These are phyloP conservation scores for Lentinula aciculospora DNA, from an alignment of 768 basidiomycete species.

Conservation along the genomic window DNA sequence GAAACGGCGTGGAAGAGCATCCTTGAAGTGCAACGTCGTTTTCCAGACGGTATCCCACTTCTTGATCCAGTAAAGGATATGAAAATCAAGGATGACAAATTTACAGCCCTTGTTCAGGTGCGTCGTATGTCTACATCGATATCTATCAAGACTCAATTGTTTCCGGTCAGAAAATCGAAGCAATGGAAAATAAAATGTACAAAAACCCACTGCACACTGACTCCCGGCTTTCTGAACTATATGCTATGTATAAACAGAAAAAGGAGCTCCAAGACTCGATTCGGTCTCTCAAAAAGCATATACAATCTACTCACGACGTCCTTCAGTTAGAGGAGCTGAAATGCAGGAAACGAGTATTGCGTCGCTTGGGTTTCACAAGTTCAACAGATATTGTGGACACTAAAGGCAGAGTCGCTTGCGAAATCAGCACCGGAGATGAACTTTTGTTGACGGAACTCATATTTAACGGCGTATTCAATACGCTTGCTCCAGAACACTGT, in stretches of 20 bases:
- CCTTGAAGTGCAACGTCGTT: conserved; percentile 84
- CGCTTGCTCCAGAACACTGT: conserved; percentile 84
- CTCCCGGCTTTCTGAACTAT: conserved; percentile 72
- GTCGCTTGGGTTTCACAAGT: conserved; percentile 87
- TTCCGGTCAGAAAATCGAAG: conserved; percentile 72
- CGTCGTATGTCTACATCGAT: conserved; percentile 7
- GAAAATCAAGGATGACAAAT: conserved; percentile 93
- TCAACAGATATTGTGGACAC: conserved; percentile 91
- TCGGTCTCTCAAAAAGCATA: conserved; percentile 76
- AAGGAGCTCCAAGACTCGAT: conserved; percentile 64
- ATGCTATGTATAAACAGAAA: conserved; percentile 76
- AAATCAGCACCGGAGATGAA: conserved; percentile 97
- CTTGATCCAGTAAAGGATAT: conserved; percentile 93
- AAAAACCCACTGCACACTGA: conserved; percentile 76
- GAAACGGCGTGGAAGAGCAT: conserved; percentile 90
- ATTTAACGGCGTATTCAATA: conserved; percentile 95
- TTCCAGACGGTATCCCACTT: conserved; percentile 80
- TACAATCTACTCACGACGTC: conserved; percentile 86
- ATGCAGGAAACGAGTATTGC: conserved; percentile 87
- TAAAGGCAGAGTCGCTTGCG: conserved; percentile 97
- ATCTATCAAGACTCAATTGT: neutral
- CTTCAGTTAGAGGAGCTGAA: conserved; percentile 96
- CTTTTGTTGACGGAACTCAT: conserved; percentile 93
- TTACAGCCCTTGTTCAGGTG: conserved; percentile 81
- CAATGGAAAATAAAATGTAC: conserved; percentile 83